Percentiles rank a stretch among this genome's conserved stretches.
Conservation (phyloP, 2,329 filamentous ascomycete genomes). For the Phoma sp. region DNA sequence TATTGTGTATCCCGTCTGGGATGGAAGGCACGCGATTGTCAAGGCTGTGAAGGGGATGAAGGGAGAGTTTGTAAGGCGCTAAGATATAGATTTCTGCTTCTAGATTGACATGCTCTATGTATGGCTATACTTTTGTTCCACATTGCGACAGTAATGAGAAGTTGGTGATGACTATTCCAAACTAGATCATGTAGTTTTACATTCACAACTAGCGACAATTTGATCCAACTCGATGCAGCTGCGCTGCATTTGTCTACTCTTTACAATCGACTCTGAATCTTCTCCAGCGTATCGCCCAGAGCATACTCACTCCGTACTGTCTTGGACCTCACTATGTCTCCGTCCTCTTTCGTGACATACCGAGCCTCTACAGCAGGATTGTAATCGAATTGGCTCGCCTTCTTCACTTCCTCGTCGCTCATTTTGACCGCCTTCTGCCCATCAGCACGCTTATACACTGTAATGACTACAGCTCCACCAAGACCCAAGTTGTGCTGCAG, state of each 20-base stretch:
- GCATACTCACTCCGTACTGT: slow-evolving; percentile 71
- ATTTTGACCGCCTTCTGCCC: slow-evolving; percentile 68
- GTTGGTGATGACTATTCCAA: too few species aligned
- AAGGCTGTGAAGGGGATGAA: slow-evolving; percentile 11
- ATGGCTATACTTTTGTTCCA: too few species aligned
- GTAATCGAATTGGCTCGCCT: slow-evolving; percentile 75
- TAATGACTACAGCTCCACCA: slow-evolving; percentile 87
- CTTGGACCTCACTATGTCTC: slow-evolving; percentile 72
- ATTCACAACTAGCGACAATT: too few species aligned
- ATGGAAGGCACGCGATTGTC: slow-evolving; percentile 53
- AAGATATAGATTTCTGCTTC: too few species aligned
- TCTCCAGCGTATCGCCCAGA: slow-evolving; percentile 73
- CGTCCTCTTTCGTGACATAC: slow-evolving; percentile 81
- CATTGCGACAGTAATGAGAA: too few species aligned
- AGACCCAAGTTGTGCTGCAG: slow-evolving; percentile 93
- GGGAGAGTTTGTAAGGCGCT: not conserved
- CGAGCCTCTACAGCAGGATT: slow-evolving; percentile 90
- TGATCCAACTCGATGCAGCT: too few species aligned
- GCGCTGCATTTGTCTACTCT: too few species aligned
- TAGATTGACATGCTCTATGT: too few species aligned
- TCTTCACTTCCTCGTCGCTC: slow-evolving; percentile 68
- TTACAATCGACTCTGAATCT: slow-evolving; percentile 72
- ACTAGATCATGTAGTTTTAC: too few species aligned
- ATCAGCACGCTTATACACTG: slow-evolving; percentile 85
- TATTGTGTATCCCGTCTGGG: slow-evolving; percentile 79